Conservation (phyloP, 2,329 filamentous ascomycete species). For the Metarhizium album region DNA sequence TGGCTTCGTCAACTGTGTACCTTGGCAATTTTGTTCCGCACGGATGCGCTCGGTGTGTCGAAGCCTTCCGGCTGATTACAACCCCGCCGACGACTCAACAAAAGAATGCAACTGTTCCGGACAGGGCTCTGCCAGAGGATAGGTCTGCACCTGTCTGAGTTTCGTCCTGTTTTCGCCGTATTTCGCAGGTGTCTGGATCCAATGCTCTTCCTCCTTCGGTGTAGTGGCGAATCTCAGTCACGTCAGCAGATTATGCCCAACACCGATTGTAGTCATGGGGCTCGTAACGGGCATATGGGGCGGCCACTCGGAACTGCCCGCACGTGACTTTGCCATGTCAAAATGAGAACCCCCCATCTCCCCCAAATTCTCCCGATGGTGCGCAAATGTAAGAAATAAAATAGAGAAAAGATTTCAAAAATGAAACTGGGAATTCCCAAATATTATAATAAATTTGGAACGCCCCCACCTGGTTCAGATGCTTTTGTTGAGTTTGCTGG, state of each 20-base stretch:
- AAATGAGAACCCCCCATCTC: too few relatives aligned
- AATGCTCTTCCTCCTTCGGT: neutral
- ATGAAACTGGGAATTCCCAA: too few relatives aligned
- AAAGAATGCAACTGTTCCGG: neutral
- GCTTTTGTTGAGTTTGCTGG: too few relatives aligned
- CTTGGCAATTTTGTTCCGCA: neutral
- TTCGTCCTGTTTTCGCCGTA: neutral
- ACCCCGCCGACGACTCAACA: constrained; percentile 5
- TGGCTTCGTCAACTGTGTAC: constrained; percentile 1
- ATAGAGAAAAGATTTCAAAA: too few relatives aligned
- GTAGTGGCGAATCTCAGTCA: neutral
- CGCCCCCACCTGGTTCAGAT: neutral
- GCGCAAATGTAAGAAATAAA: too few relatives aligned
- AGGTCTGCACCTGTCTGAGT: neutral
- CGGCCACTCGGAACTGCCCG: neutral
- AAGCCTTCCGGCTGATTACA: neutral
- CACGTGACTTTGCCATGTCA: constrained; percentile 4
- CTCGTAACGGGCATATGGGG: constrained; percentile 1
- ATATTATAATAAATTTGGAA: too few relatives aligned
- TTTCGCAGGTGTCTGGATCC: neutral
- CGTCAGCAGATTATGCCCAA: neutral
- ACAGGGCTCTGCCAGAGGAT: neutral
- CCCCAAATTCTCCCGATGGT: too few relatives aligned
- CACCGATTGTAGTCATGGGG: constrained; percentile 4
- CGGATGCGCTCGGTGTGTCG: neutral